These are phyloP conservation scores for Yarrowia galli DNA, from an alignment of 1,139 yeast genomes.

Conservation along the genomic window DNA sequence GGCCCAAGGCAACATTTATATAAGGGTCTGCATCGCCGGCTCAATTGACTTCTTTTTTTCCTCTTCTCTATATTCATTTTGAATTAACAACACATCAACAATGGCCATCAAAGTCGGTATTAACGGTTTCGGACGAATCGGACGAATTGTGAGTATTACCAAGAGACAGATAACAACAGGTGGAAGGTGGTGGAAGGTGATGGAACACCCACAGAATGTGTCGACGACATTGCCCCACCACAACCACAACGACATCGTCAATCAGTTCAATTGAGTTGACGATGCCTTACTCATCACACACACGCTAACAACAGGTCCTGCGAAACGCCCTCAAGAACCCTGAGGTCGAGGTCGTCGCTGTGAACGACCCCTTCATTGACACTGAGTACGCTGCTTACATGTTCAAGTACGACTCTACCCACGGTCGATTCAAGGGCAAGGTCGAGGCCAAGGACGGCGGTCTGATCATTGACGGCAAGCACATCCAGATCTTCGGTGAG, in stretches of 20 bases:
- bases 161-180: no score
- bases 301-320: slow-evolving; percentile 51
- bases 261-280: background rate
- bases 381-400: slow-evolving; percentile 86
- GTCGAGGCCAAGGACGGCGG: slow-evolving; percentile 64
- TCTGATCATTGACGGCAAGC: slow-evolving; percentile 71
- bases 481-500: slow-evolving; percentile 75
- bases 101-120: slow-evolving; percentile 67
- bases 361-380: slow-evolving; percentile 84
- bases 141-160: slow-evolving; percentile 61
- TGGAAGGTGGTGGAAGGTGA: slow-evolving; percentile 14
- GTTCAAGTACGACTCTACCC: slow-evolving; percentile 90
- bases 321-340: slow-evolving; percentile 76
- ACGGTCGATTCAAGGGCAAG: slow-evolving; percentile 76
- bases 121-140: slow-evolving; percentile 91
- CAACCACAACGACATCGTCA: background rate
- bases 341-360: slow-evolving; percentile 76
- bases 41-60: background rate
- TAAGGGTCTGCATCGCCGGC: slow-evolving; percentile 5
- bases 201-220: background rate
- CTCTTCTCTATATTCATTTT: slow-evolving; percentile 38
- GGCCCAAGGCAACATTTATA: slow-evolving; percentile 32
- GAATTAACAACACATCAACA: slow-evolving; percentile 39
- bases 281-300: slow-evolving; percentile 43
- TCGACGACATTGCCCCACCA: background rate